These are phyloP conservation scores for Carex pumila DNA, from an alignment of 176 grass and related monocot species.

Conservation along the genomic window DNA sequence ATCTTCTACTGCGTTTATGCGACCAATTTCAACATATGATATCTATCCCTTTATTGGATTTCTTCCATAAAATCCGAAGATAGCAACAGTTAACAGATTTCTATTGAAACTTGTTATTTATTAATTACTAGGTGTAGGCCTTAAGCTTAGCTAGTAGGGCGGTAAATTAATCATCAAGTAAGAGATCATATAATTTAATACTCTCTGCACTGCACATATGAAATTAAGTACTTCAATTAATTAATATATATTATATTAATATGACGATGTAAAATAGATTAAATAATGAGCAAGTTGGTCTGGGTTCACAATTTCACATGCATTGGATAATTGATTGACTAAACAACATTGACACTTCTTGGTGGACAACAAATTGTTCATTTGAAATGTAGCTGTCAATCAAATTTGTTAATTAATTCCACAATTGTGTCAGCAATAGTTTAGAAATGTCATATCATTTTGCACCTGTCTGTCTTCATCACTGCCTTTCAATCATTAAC, in stretches of 20 bases:
- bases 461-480: neutral
- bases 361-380: neutral
- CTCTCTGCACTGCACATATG: neutral
- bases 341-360: slow-evolving; percentile 5
- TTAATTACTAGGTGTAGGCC: neutral
- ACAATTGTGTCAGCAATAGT: neutral
- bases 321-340: neutral
- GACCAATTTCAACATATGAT: neutral
- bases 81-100: neutral
- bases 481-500: slow-evolving; percentile 12
- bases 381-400: slow-evolving; percentile 3
- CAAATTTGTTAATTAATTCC: slow-evolving; percentile 14
- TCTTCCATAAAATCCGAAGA: slow-evolving; percentile 2
- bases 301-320: neutral
- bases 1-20: no score
- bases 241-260: neutral
- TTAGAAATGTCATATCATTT: neutral
- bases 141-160: neutral
- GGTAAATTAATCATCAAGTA: neutral
- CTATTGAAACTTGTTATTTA: neutral
- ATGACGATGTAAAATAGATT: neutral
- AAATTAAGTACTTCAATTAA: neutral
- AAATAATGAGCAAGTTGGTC: neutral
- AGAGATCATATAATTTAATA: neutral
- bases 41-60: neutral